Evolutionary conservation across 2,329 filamentous ascomycete species (phyloP), one percentile per base, ranked within the genome.

Genomic region (Coleophoma crateriformis): DNA sequence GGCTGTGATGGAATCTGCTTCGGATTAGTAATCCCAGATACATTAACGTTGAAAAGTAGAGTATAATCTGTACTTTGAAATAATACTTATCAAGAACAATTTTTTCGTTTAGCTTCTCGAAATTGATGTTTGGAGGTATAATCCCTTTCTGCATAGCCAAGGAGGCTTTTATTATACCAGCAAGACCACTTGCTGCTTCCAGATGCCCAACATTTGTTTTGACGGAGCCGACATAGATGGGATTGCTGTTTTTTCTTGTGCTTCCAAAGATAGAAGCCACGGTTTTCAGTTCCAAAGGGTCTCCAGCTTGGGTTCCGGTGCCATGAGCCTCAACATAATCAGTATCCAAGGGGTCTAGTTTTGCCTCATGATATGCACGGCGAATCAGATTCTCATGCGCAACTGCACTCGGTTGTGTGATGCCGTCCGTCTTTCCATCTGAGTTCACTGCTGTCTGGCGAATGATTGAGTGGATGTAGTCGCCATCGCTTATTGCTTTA

Each of bases 381-480:
- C 48, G 49, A 37, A 63, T 62, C 11, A 62, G 37, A 6, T 43
- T 33, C 20, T 50, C 56, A 47, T 81, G 78, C 0, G 74, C 72
- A 3, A 59, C 52, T 1, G 64, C 61, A 71, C 53, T 75, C 0
- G 75, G 75, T 45, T 70, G 62, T 0, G 72, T 72, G 27, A 77
- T 71, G 1, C 72, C 71, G 7, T 67, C 61, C 0, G 73, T 76
- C 15, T 63, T 63, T 3, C 74, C 74, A 51, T 77, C 72, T 49
- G 73, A 68, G 46, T 74, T 75, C 6, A 68, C 57, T 6, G 66
- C 71, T 11, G 66, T 68, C 0, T 61, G 67, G n/a, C 66, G 59
- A 33, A 77, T 73, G 4, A 77, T 60, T 4, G 69, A 70, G 2
- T 69, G 64, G 17, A 77, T 71, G 0, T 62, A 61, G 53, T 78